Evolutionary conservation across 164 flowering plant genomes (phyloP).

Genomic region (Echeveria elegans): DNA sequence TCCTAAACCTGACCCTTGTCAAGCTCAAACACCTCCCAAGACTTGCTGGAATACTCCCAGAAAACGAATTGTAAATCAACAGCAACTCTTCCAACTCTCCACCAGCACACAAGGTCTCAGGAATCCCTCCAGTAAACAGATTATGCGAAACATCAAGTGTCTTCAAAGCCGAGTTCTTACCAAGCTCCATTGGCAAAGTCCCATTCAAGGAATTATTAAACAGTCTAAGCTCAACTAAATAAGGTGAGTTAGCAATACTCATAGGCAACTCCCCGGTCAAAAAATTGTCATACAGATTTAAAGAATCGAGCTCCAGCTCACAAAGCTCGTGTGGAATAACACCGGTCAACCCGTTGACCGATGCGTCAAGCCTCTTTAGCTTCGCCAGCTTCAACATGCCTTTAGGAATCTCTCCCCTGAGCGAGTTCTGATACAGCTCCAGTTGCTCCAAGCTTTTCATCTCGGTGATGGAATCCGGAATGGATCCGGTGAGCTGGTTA

Average conservation of each 20-base stretch:
- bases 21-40: constrained; percentile 51
- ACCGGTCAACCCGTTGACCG: constrained; percentile 56
- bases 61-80: constrained; percentile 42
- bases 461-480: constrained; percentile 32
- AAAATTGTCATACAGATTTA: constrained; percentile 41
- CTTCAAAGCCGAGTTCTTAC: constrained; percentile 38
- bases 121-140: constrained; percentile 33
- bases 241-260: constrained; percentile 33
- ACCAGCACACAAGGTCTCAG: constrained; percentile 29
- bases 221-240: constrained; percentile 39
- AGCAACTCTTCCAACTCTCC: constrained; percentile 34
- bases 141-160: constrained; percentile 39
- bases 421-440: constrained; percentile 39
- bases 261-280: constrained; percentile 45
- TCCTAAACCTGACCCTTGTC: constrained; percentile 40
- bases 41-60: constrained; percentile 59
- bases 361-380: constrained; percentile 37
- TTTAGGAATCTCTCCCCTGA: constrained; percentile 35
- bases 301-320: constrained; percentile 46
- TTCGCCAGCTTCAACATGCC: constrained; percentile 28
- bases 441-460: constrained; percentile 30
- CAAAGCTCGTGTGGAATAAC: constrained; percentile 62
- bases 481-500: constrained; percentile 35
- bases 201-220: constrained; percentile 43
- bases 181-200: constrained; percentile 40